Evolutionary conservation across 192 early-diverging fungal genomes (phyloP).

Genomic region (Allomyces javanicus): DNA sequence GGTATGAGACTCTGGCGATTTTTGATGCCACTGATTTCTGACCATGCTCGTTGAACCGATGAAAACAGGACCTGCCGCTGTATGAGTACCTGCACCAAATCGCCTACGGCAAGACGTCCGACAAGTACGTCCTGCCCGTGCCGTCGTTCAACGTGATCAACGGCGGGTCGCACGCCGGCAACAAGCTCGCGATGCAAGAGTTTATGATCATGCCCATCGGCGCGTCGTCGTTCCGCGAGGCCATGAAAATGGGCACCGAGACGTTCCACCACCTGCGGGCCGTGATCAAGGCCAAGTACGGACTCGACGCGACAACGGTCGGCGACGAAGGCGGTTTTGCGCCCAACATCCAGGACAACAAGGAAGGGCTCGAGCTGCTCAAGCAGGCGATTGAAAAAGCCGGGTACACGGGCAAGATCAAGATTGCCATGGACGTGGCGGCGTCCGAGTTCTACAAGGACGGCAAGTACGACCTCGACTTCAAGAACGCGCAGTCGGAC

Average conservation of each 20-base stretch:
- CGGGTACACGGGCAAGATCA: slow-evolving; percentile 88
- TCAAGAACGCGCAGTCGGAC: slow-evolving; percentile 80
- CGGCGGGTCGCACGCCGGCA: slow-evolving; percentile 96
- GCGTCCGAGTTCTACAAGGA: slow-evolving; percentile 98
- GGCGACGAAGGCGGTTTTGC: slow-evolving; percentile 99
- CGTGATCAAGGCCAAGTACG: slow-evolving; percentile 98
- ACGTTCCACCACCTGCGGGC: slow-evolving; percentile 88
- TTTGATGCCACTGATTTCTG: too few species aligned
- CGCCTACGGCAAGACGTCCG: slow-evolving; percentile 47
- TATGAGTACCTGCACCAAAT: slow-evolving; percentile 88
- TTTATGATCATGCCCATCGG: slow-evolving; percentile 99
- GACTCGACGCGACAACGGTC: slow-evolving; percentile 94
- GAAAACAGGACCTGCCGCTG: slow-evolving; percentile 52
- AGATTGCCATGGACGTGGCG: slow-evolving; percentile 94
- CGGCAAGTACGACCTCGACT: slow-evolving; percentile 95
- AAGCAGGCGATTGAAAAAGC: slow-evolving; percentile 75
- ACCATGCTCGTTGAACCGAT: too few species aligned
- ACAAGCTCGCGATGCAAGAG: slow-evolving; percentile 99
- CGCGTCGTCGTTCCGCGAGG: slow-evolving; percentile 76
- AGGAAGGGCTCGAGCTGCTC: slow-evolving; percentile 87
- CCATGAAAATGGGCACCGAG: slow-evolving; percentile 93
- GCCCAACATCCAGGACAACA: slow-evolving; percentile 93
- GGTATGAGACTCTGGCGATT: too few species aligned
- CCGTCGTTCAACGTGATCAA: slow-evolving; percentile 98
- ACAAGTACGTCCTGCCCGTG: slow-evolving; percentile 81